Percentiles rank a stretch among this genome's conserved stretches.
Evolutionary conservation across 345 rosid genomes (phyloP).

Genomic region (Citrus maxima): DNA sequence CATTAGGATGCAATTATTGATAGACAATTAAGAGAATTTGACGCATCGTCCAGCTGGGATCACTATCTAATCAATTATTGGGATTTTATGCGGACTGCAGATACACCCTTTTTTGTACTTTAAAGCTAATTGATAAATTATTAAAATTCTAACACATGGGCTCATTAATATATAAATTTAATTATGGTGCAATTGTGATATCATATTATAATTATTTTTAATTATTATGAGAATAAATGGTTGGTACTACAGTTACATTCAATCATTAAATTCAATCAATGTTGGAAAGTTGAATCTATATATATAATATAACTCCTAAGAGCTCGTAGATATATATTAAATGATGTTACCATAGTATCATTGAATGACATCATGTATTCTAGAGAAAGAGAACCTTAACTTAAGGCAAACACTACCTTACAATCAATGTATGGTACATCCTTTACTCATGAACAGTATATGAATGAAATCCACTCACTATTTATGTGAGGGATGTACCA

Average conservation of each 20-base stretch:
- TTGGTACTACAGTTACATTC: accelerated
- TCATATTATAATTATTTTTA: too few species aligned
- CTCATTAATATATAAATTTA: background rate
- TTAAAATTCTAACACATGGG: background rate
- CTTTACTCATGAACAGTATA: too few species aligned
- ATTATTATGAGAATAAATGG: accelerated
- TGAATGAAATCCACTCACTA: too few species aligned
- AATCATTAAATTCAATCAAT: too few species aligned
- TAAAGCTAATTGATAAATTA: background rate
- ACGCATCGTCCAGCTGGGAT: background rate
- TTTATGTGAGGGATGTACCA: too few species aligned
- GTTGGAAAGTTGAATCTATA: accelerated
- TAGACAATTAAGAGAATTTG: too few species aligned
- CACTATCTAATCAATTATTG: background rate
- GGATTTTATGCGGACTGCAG: background rate
- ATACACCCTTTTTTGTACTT: background rate
- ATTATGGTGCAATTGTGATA: accelerated
- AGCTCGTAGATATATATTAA: background rate
- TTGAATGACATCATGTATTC: background rate
- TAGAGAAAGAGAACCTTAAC: background rate
- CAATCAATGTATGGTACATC: too few species aligned
- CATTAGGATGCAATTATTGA: background rate
- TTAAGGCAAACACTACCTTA: too few species aligned
- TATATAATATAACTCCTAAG: too few species aligned
- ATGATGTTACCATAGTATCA: background rate